phyloP scores from a whole-genome alignment of 805 yeast genomes.

The Cyberlindnera saturnus region DNA sequence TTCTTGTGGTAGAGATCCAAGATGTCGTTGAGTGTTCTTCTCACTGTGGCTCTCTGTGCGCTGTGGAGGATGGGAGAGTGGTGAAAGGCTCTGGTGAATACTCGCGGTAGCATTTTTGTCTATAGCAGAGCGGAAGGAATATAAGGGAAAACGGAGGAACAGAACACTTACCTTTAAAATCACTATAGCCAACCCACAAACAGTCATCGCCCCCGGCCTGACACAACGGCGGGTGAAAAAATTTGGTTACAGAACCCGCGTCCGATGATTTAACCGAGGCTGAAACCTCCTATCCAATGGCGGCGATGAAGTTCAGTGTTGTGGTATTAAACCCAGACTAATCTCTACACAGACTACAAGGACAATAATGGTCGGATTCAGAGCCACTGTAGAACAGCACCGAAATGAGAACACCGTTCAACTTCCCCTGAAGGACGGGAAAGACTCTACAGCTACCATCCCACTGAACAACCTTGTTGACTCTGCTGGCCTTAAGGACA shows the following conservation, averaged over 20 bases:
- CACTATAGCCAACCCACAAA: too few relatives aligned
- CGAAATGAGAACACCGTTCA: slow-evolving; percentile 22
- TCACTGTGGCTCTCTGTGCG: slow-evolving; percentile 4
- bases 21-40: slow-evolving; percentile 34
- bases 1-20: slow-evolving; percentile 26
- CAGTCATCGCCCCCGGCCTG: too few relatives aligned
- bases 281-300: too few relatives aligned
- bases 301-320: too few relatives aligned
- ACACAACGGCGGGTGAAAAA: too few relatives aligned
- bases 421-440: slow-evolving; percentile 17
- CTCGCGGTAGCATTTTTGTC: background rate
- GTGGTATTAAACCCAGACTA: background rate
- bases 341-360: background rate
- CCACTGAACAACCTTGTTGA: slow-evolving; percentile 18
- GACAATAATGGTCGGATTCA: slow-evolving; percentile 23
- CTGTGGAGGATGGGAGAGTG: background rate
- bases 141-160: too few relatives aligned
- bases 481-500: slow-evolving; percentile 39
- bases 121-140: too few relatives aligned
- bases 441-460: slow-evolving; percentile 12
- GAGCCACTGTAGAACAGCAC: slow-evolving; percentile 20
- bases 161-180: too few relatives aligned
- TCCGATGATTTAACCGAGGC: too few relatives aligned
- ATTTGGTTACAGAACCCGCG: too few relatives aligned
- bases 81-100: slow-evolving; percentile 3